A percentile compares a stretch with the other conserved stretches of the same genome.
These are phyloP conservation scores for Arxiozyma slooffiae DNA, from an alignment of 1,139 yeast species.

Conservation along the genomic window DNA sequence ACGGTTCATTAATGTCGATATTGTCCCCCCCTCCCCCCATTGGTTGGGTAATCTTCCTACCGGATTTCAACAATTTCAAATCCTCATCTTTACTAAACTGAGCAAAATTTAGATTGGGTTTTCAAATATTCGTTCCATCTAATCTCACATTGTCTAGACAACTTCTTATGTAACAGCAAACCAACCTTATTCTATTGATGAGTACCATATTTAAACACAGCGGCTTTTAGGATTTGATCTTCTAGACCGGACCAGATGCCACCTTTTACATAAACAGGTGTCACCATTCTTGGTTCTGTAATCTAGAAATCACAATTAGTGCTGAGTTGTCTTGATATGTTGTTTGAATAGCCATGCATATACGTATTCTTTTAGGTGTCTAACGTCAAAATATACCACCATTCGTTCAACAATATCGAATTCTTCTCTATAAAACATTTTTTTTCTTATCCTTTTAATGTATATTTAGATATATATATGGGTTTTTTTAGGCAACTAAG, in stretches of 20 bases:
- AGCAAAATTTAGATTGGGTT: slow-evolving; percentile 54
- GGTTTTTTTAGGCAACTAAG: too few relatives aligned
- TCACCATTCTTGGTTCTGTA: slow-evolving; percentile 23
- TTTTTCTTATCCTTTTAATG: too few relatives aligned
- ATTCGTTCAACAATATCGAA: too few relatives aligned
- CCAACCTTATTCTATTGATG: slow-evolving; percentile 94
- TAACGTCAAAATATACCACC: too few relatives aligned
- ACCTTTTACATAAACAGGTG: slow-evolving; percentile 73
- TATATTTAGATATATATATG: too few relatives aligned
- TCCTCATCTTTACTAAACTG: slow-evolving; percentile 78
- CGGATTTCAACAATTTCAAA: slow-evolving; percentile 51
- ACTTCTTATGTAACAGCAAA: slow-evolving; percentile 71
- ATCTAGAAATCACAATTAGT: neutral
- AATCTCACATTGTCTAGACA: slow-evolving; percentile 86
- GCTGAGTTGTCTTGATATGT: neutral
- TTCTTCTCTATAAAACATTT: too few relatives aligned
- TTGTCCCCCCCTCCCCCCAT: slow-evolving; percentile 91
- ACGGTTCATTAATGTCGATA: slow-evolving; percentile 69
- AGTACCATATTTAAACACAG: slow-evolving; percentile 84
- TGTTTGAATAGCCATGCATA: too few relatives aligned
- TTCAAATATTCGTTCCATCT: slow-evolving; percentile 87
- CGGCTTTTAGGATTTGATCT: slow-evolving; percentile 82
- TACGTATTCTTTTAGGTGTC: too few relatives aligned
- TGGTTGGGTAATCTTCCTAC: slow-evolving; percentile 78
- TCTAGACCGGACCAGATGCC: slow-evolving; percentile 90